Conservation (phyloP, 2,329 filamentous ascomycete species). For the Rutstroemia sp. region DNA sequence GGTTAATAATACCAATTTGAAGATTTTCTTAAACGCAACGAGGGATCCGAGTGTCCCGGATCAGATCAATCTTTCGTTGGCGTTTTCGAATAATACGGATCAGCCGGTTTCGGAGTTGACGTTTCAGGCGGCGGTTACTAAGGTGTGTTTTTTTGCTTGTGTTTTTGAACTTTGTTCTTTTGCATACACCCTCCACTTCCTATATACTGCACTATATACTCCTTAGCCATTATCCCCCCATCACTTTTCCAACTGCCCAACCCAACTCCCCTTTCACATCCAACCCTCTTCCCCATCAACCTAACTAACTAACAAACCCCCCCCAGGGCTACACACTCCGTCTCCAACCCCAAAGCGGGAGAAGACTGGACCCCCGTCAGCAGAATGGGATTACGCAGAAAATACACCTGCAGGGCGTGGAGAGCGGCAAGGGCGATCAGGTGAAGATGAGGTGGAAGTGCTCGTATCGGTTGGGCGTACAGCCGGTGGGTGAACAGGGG, state of each 20-base stretch:
- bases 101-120: constrained; percentile 71
- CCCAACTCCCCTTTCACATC: background rate
- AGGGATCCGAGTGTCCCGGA: constrained; percentile 37
- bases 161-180: background rate
- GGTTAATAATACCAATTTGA: constrained; percentile 63
- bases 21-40: constrained; percentile 65
- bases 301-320: constrained; percentile 15
- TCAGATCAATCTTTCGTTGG: constrained; percentile 62
- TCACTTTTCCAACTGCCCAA: too few species aligned
- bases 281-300: background rate
- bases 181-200: too few species aligned
- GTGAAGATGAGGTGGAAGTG: constrained; percentile 89
- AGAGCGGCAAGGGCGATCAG: constrained; percentile 60
- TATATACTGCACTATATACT: background rate
- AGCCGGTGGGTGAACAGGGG: constrained; percentile 70
- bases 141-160: constrained; percentile 46
- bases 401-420: constrained; percentile 70
- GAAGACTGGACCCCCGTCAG: constrained; percentile 63
- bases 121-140: constrained; percentile 89
- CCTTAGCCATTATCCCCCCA: background rate
- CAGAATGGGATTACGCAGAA: constrained; percentile 71
- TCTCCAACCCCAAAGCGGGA: constrained; percentile 78
- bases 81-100: constrained; percentile 75
- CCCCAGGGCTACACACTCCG: constrained; percentile 69
- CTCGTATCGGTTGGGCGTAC: constrained; percentile 63